Base-by-base conservation (phyloP, 805 yeast species). In the Kluyveromyces siamensis region DNA sequence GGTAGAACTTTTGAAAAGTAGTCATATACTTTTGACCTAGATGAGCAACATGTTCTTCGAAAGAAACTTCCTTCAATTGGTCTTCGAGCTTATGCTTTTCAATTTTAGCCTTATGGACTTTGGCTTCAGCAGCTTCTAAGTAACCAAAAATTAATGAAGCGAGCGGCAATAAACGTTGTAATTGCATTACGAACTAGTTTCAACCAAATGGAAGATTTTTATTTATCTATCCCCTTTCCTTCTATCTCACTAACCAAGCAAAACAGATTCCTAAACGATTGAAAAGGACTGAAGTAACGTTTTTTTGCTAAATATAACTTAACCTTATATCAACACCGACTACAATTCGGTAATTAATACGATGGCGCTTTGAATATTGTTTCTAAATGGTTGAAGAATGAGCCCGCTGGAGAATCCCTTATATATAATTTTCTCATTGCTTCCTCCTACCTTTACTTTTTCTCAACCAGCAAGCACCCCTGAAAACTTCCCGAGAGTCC, bases 11-110 rank as follows among this genome's bases (percentile, higher is more conserved):
- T 53, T 74, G 72, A 64, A 71, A 81, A 41, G 72, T 64, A 46
- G 71, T 67, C 50, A 79, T 58, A 67, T 84, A 84, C 68, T 83
- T 84, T 56, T 74, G 71, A 49, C 83, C 82, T 60, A 84, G 74
- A 19, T 78, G 75, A 41, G 70, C 60, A 50, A 83, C 69, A 64
- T 83, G 84, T 50, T 76, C 75, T 40, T 67, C 68, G 58, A 76
- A 79, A 27, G 71, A 62, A 45, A 71, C 67, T 43, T 77, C 81
- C 51, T 75, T 72, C 54, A 81, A 69, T 41, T 77, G 74, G 51
- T 80, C 83, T 41, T 75, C 80, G 33, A 74, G 63, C 6, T 87
- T 76, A 37, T 75, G 72, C 67, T 80, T 82, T 59, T 76, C 73
- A 60, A 84, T 74, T 56, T 77, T 76, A 43, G 83, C 77, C 43